phyloP scores from a whole-genome alignment of 2,329 filamentous ascomycete genomes.

The Harringtonia aguacate region DNA sequence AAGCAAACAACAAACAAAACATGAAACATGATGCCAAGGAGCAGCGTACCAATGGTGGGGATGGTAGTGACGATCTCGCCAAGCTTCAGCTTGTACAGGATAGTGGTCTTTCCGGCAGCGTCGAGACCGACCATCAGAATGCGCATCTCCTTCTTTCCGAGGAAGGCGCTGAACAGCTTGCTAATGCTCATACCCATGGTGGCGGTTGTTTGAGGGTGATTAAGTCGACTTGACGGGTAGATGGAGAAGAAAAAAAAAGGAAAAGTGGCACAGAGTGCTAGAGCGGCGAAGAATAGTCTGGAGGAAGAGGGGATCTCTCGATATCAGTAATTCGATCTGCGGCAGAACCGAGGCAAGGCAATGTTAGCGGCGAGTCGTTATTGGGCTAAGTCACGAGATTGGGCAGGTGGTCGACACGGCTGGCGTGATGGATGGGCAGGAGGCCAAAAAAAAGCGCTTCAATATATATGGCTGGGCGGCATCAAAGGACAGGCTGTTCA shows the following conservation, averaged over 20 bases:
- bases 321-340: neutral
- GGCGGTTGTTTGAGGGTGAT: constrained; percentile 31
- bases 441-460: neutral
- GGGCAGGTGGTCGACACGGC: neutral
- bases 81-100: constrained; percentile 99
- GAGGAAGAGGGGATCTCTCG: neutral
- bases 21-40: too few species aligned
- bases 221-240: neutral
- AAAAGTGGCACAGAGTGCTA: neutral
- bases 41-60: constrained; percentile 91
- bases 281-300: neutral
- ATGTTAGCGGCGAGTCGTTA: neutral
- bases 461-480: neutral
- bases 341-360: too few species aligned
- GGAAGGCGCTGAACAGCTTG: constrained; percentile 91
- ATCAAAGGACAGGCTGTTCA: too few species aligned
- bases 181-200: constrained; percentile 98
- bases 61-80: constrained; percentile 99
- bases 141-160: constrained; percentile 99
- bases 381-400: neutral
- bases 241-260: neutral
- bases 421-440: neutral
- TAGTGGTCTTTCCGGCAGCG: constrained; percentile 99
- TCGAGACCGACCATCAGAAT: constrained; percentile 99
- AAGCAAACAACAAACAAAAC: too few species aligned